phyloP scores from a whole-genome alignment of 176 grass and related monocot genomes.

The Hyparrhenia diplandra region DNA sequence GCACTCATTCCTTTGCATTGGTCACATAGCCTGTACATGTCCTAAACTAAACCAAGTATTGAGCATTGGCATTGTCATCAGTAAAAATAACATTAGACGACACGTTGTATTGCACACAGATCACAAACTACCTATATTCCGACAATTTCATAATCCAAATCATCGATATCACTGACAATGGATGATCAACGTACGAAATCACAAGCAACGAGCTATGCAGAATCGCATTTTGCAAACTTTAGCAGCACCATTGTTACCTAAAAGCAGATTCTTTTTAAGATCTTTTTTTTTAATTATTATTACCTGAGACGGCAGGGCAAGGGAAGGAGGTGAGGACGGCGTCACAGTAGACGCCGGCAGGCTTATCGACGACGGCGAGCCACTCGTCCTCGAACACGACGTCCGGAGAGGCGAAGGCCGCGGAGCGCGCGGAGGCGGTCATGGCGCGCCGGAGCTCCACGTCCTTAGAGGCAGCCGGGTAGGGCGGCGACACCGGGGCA shows the following conservation, averaged over 20 bases:
- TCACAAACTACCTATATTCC: background rate
- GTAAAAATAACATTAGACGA: background rate
- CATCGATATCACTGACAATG: background rate
- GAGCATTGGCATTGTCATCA: background rate
- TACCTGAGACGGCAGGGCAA: constrained; percentile 13
- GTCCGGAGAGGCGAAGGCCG: constrained; percentile 15
- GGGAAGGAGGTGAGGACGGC: constrained; percentile 57
- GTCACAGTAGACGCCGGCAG: constrained; percentile 83
- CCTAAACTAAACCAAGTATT: background rate
- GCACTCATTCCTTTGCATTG: background rate
- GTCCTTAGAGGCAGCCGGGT: constrained; percentile 72
- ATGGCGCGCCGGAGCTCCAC: constrained; percentile 83
- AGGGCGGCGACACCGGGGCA: constrained; percentile 66
- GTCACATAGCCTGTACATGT: background rate
- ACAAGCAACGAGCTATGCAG: background rate
- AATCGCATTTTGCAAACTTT: background rate
- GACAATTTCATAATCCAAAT: background rate
- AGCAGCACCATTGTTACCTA: background rate
- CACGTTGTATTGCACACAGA: background rate
- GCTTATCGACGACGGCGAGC: constrained; percentile 75
- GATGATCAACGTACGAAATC: background rate
- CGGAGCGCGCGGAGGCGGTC: constrained; percentile 62
- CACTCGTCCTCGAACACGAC: constrained; percentile 84
- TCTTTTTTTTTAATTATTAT: too few relatives aligned
- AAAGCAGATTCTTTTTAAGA: background rate